A percentile compares a stretch with the other conserved stretches of the same genome.
Conservation (phyloP, 352 stramenopile genomes). For the Globisporangium alternatum region DNA sequence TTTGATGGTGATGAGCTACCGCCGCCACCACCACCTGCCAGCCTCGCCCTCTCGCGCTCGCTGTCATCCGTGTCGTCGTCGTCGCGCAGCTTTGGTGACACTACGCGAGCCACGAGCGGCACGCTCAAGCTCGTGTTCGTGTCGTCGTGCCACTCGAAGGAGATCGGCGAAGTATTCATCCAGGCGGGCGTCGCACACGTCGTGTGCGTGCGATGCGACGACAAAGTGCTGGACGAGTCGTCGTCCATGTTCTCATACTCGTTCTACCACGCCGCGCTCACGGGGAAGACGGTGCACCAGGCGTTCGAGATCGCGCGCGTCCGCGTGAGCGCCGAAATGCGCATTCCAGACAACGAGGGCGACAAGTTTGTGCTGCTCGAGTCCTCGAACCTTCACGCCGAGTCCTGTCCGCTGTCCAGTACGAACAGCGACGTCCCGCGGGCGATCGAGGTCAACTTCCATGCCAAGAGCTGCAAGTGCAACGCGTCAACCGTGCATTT, state of each 20-base stretch:
- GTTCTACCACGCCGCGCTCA: slow-evolving; percentile 74
- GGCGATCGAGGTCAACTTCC: slow-evolving; percentile 55
- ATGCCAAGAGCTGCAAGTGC: slow-evolving; percentile 48
- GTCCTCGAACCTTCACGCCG: slow-evolving; percentile 58
- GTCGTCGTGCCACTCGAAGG: slow-evolving; percentile 72
- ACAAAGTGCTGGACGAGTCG: slow-evolving; percentile 64
- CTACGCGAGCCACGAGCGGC: slow-evolving; percentile 25
- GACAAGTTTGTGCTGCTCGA: slow-evolving; percentile 80
- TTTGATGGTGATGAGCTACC: slow-evolving; percentile 11
- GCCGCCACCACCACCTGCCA: neutral
- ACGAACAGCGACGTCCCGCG: slow-evolving; percentile 13
- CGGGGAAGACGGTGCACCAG: slow-evolving; percentile 71
- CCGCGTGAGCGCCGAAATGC: slow-evolving; percentile 70
- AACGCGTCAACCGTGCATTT: slow-evolving; percentile 47
- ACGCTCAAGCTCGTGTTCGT: slow-evolving; percentile 82
- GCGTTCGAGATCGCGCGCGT: slow-evolving; percentile 73
- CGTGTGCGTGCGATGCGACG: slow-evolving; percentile 71
- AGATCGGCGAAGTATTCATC: slow-evolving; percentile 81
- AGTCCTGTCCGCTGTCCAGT: slow-evolving; percentile 40
- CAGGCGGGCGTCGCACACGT: slow-evolving; percentile 73
- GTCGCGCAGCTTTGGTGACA: slow-evolving; percentile 22
- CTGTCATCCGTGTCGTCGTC: slow-evolving; percentile 25
- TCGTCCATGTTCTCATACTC: slow-evolving; percentile 76
- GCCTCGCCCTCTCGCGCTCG: slow-evolving; percentile 13
- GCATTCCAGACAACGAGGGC: slow-evolving; percentile 52